phyloP scores from a whole-genome alignment of 371 early-diverging fungal species.

The Nematocida major region DNA sequence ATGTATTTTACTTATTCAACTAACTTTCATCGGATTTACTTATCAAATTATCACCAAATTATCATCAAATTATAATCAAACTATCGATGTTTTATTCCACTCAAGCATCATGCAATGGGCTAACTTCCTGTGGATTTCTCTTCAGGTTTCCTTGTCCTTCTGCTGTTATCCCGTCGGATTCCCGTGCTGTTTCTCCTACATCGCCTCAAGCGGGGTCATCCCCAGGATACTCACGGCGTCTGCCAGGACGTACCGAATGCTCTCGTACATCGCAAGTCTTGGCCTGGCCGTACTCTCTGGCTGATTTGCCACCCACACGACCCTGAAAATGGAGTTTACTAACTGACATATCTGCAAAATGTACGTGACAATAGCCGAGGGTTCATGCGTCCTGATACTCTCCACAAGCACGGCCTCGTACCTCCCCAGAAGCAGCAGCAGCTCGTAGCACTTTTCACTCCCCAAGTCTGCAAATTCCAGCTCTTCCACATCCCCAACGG shows the following conservation, averaged over 20 bases:
- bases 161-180: too few relatives aligned
- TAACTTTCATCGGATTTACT: neutral
- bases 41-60: too few relatives aligned
- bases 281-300: conserved; percentile 71
- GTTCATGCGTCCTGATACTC: conserved; percentile 70
- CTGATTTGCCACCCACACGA: conserved; percentile 74
- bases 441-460: conserved; percentile 70
- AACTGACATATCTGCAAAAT: conserved; percentile 75
- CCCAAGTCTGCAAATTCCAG: conserved; percentile 66
- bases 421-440: conserved; percentile 74
- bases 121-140: too few relatives aligned
- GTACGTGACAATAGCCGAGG: conserved; percentile 82
- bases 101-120: too few relatives aligned
- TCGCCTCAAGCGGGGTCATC: conserved; percentile 72
- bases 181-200: conserved; percentile 66
- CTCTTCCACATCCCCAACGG: neutral
- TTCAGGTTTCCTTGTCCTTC: too few relatives aligned
- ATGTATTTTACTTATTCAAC: neutral
- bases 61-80: too few relatives aligned
- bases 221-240: conserved; percentile 74
- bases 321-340: conserved; percentile 75
- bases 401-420: conserved; percentile 76
- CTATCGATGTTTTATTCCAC: too few relatives aligned
- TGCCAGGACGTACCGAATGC: conserved; percentile 71
- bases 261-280: conserved; percentile 71